A percentile compares a stretch with the other conserved stretches of the same genome.
Conservation (phyloP, 768 basidiomycete genomes). For the Strobilomyces echinocephalus region DNA sequence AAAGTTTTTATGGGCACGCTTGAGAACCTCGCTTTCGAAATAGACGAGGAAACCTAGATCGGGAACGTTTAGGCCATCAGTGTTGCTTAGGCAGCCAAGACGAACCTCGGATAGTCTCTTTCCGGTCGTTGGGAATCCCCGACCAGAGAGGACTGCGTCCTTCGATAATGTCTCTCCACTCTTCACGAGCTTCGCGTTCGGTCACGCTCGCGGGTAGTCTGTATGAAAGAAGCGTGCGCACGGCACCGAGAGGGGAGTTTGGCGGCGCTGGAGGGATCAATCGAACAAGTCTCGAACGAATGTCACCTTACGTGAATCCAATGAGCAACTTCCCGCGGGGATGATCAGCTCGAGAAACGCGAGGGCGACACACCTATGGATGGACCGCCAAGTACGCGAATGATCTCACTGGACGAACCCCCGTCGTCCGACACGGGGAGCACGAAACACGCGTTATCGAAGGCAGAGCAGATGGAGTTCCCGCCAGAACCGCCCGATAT, state of each 20-base stretch:
- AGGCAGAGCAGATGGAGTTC: constrained; percentile 85
- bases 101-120: constrained; percentile 85
- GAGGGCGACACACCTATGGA: constrained; percentile 57
- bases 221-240: constrained; percentile 73
- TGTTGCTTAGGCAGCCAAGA: background rate
- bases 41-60: constrained; percentile 81
- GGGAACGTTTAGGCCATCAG: background rate
- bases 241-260: constrained; percentile 63
- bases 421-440: constrained; percentile 95
- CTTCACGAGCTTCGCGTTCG: constrained; percentile 75
- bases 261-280: constrained; percentile 67
- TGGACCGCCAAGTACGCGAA: constrained; percentile 83
- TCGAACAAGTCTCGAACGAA: constrained; percentile 83
- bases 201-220: constrained; percentile 66
- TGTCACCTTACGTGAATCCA: constrained; percentile 54
- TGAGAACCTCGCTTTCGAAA: constrained; percentile 84
- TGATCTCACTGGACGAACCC: constrained; percentile 92
- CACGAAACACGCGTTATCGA: constrained; percentile 72
- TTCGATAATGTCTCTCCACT: constrained; percentile 92
- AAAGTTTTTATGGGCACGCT: constrained; percentile 89
- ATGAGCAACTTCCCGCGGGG: constrained; percentile 8
- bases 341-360: constrained; percentile 12
- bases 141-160: constrained; percentile 76
- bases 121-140: constrained; percentile 83
- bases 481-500: constrained; percentile 95